Evolutionary conservation across 805 yeast species (phyloP), one percentile per base, ranked within the genome.

Genomic region (Candida argentea): DNA sequence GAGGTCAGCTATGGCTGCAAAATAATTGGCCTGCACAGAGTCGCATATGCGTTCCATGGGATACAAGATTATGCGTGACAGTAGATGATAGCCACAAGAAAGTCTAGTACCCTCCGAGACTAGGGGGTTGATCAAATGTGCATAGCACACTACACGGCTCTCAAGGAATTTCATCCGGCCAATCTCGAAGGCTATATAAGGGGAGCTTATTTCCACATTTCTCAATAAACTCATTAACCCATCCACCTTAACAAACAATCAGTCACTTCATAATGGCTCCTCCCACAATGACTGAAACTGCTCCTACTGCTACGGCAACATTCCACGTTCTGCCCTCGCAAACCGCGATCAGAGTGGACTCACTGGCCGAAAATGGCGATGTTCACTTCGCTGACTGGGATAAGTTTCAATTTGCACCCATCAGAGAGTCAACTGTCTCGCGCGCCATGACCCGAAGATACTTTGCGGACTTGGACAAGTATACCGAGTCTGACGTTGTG

Each of bases 401-500:
- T 10, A 57, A 61, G 25, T 79, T 79, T 56, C 56, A 65, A 41
- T 79, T 79, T 54, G 67, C 73, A 9, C 85, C 85, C 31, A 79
- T 79, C 43, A 66, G 86, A 34, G 89, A 79, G 57, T 73, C 84
- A 5, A 74, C 81, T 2, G 87, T 80, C 19, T 76, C 86, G 6
- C 67, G 87, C 36, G 89, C 87, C 19, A 79, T 79, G 87, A 78
- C 86, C 24, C 61, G 60, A 34, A 70, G 87, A 39, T 79, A 79
- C 56, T 79, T 77, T 48, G 67, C 70, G 20, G 87, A 79, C 46
- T 52, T 79, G 44, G 81, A 79, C 61, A 75, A 72, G 50, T 76
- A 70, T 49, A 76, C 86, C 14, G 86, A 78, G 43, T 67, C 80
- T 8, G 89, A 79, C 44, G 68, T 79, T 26, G 80, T 79, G 24